Evolutionary conservation across 495 filamentous ascomycete species (phyloP).

Genomic region (Penicillium coprophilum): DNA sequence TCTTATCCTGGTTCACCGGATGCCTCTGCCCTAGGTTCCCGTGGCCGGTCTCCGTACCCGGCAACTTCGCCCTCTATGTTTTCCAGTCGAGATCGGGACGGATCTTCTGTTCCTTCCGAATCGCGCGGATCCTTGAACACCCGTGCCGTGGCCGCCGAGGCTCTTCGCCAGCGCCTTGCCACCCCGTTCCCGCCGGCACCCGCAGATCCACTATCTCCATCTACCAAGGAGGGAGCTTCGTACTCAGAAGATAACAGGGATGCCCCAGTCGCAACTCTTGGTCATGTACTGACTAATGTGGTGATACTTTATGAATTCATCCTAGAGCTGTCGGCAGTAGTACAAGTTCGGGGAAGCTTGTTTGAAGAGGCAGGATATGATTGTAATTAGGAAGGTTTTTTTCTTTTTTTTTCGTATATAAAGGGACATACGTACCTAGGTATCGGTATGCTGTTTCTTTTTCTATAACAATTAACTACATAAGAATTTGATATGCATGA

Average conservation of each 20-base stretch:
- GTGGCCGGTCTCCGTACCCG: conserved; percentile 23
- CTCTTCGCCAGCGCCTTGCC: conserved; percentile 39
- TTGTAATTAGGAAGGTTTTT: conserved; percentile 2
- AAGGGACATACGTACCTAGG: neutral
- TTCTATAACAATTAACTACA: too few species aligned
- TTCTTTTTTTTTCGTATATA: conserved; percentile 3
- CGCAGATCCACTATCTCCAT: neutral
- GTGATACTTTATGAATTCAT: conserved; percentile 72
- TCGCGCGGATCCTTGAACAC: conserved; percentile 35
- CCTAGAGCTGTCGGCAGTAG: conserved; percentile 80
- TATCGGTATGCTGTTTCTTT: neutral
- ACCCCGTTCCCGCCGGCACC: conserved; percentile 34
- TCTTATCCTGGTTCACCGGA: conserved; percentile 59
- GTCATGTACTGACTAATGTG: conserved; percentile 77
- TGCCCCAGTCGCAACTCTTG: conserved; percentile 58
- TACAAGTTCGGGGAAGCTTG: conserved; percentile 80
- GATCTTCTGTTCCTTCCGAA: conserved; percentile 23
- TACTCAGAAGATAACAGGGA: conserved; percentile 30
- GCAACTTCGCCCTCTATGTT: conserved; percentile 17
- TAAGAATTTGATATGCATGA: neutral
- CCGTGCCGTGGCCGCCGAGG: conserved; percentile 32
- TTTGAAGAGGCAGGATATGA: conserved; percentile 78
- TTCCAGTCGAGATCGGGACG: conserved; percentile 22
- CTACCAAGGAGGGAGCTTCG: conserved; percentile 23
- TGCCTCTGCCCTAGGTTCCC: conserved; percentile 38